These are phyloP conservation scores for Penicillium chermesinum DNA, from an alignment of 495 filamentous ascomycete genomes.

Conservation along the genomic window DNA sequence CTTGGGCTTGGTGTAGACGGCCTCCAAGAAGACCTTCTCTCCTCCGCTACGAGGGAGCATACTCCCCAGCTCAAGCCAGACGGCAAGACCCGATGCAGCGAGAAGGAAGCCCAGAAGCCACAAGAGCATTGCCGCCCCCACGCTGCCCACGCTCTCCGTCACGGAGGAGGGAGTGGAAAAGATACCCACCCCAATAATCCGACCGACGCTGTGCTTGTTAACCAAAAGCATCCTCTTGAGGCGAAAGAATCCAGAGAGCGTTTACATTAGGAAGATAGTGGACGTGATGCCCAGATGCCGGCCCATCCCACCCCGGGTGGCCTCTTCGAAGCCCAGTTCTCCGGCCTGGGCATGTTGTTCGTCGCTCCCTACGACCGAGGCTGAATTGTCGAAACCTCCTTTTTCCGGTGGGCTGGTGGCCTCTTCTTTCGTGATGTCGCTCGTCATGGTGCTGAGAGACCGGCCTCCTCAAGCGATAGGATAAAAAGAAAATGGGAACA, in stretches of 20 bases:
- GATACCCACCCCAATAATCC: slow-evolving; percentile 68
- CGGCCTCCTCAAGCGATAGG: background rate
- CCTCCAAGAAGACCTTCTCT: slow-evolving; percentile 69
- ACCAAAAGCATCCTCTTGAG: background rate
- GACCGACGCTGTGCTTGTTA: slow-evolving; percentile 40
- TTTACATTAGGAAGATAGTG: slow-evolving; percentile 40
- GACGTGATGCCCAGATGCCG: slow-evolving; percentile 38
- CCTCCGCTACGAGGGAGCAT: slow-evolving; percentile 65
- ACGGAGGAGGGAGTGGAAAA: slow-evolving; percentile 66
- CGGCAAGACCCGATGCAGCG: slow-evolving; percentile 51
- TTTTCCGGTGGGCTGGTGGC: background rate
- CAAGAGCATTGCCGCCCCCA: slow-evolving; percentile 55
- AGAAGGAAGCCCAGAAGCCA: slow-evolving; percentile 60
- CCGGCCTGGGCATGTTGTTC: background rate
- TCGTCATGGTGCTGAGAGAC: background rate
- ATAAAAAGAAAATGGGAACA: background rate
- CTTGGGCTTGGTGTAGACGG: slow-evolving; percentile 58
- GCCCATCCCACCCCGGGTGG: slow-evolving; percentile 13
- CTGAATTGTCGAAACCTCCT: background rate
- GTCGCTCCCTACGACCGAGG: background rate
- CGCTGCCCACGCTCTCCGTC: slow-evolving; percentile 55
- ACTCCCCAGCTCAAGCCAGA: slow-evolving; percentile 61
- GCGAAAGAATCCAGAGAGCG: background rate
- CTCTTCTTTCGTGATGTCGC: background rate
- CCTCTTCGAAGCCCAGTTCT: slow-evolving; percentile 9